Evolutionary conservation across 768 basidiomycete genomes (phyloP).

Genomic region (Leccinum imitatum): DNA sequence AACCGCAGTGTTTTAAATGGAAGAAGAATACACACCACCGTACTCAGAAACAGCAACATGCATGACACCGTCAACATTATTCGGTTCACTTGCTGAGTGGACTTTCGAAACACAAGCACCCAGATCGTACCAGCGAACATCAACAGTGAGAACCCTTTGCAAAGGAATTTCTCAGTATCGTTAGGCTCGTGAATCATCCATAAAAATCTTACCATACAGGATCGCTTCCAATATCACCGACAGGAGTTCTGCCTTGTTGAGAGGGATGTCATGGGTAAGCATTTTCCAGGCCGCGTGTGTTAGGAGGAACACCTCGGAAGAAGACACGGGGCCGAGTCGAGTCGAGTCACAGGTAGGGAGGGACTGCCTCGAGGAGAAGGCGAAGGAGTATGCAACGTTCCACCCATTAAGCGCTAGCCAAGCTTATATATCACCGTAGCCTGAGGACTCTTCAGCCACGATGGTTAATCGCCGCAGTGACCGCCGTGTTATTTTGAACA

Average conservation of each 20-base stretch:
- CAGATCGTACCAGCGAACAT: constrained; percentile 36
- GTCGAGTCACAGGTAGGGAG: not conserved
- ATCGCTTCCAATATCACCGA: constrained; percentile 19
- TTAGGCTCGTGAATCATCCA: not conserved
- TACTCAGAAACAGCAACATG: constrained; percentile 32
- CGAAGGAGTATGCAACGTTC: not conserved
- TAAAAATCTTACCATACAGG: constrained; percentile 17
- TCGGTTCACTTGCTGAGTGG: constrained; percentile 14
- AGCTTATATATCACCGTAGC: not conserved
- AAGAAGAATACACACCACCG: constrained; percentile 19
- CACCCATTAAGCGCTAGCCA: not conserved
- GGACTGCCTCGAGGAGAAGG: not conserved
- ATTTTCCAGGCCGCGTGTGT: not conserved
- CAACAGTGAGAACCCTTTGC: constrained; percentile 35
- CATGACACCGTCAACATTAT: constrained; percentile 25
- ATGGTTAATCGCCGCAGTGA: not conserved
- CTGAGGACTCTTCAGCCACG: not conserved
- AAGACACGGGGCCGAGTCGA: not conserved
- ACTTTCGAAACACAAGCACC: constrained; percentile 14
- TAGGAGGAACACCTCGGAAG: not conserved
- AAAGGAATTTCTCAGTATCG: not conserved
- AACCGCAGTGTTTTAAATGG: too few relatives aligned
- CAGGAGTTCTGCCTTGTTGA: constrained; percentile 25
- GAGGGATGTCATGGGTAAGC: constrained; percentile 3
- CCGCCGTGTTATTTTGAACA: not conserved